These are phyloP conservation scores for Sordariomycetes sp. DNA, from an alignment of 2,329 filamentous ascomycete species.

Conservation along the genomic window DNA sequence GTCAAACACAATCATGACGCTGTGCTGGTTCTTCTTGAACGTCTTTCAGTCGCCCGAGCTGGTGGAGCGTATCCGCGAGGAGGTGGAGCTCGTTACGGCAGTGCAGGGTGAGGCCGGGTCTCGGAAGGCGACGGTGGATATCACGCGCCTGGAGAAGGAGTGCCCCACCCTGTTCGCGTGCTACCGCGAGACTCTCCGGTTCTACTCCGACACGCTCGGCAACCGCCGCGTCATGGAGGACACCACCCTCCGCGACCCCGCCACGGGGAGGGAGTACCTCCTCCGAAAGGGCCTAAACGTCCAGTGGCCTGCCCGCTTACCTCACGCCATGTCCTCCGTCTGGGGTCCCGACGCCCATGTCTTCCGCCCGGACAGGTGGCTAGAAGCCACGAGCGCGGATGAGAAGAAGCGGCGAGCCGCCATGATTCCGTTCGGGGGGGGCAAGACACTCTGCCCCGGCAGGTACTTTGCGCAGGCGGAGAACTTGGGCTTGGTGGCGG, in stretches of 20 bases:
- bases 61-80: slow-evolving; percentile 13
- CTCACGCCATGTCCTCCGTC: slow-evolving; percentile 26
- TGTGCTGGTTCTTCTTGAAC: slow-evolving; percentile 18
- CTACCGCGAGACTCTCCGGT: slow-evolving; percentile 28
- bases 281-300: slow-evolving; percentile 13
- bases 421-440: slow-evolving; percentile 18
- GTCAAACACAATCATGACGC: slow-evolving; percentile 23
- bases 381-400: slow-evolving; percentile 14
- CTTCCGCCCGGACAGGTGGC: slow-evolving; percentile 36
- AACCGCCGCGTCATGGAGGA: slow-evolving; percentile 25
- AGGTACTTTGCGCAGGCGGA: slow-evolving; percentile 17
- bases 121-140: slow-evolving; percentile 15
- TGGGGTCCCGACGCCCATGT: slow-evolving; percentile 25
- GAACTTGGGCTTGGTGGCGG: slow-evolving; percentile 11
- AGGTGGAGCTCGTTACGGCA: slow-evolving; percentile 12
- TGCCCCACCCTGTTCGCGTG: slow-evolving; percentile 26
- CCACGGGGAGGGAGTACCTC: slow-evolving; percentile 10
- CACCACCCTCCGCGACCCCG: slow-evolving; percentile 15
- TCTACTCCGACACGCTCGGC: slow-evolving; percentile 20
- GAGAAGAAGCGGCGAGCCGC: slow-evolving; percentile 12
- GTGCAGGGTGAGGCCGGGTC: slow-evolving; percentile 3
- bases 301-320: slow-evolving; percentile 23
- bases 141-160: slow-evolving; percentile 17
- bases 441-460: slow-evolving; percentile 17
- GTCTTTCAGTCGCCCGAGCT: slow-evolving; percentile 15